Percentiles rank a stretch among this genome's conserved stretches.
These are phyloP conservation scores for Boletus austroedulis DNA, from an alignment of 1,284 basidiomycete species.

Conservation along the genomic window DNA sequence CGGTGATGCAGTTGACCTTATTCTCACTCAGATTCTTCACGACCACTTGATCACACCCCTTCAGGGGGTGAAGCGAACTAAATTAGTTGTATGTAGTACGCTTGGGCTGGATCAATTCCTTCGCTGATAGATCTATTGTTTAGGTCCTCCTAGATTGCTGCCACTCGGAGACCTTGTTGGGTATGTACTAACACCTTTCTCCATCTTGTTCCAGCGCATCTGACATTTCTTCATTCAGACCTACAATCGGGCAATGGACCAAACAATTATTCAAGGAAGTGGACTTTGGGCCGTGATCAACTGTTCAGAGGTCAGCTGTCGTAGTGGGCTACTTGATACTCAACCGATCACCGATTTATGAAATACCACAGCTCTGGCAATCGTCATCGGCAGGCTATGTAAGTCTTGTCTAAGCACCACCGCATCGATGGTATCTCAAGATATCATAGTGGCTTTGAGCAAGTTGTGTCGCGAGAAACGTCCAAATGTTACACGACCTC, in stretches of 20 bases:
- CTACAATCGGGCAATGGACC: slow-evolving; percentile 15
- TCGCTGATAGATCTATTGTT: neutral
- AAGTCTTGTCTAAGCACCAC: neutral
- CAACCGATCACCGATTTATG: neutral
- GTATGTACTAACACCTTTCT: too few relatives aligned
- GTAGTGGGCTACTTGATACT: neutral
- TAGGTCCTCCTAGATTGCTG: slow-evolving; percentile 34
- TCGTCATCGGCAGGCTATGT: slow-evolving; percentile 10
- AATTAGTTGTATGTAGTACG: slow-evolving; percentile 20
- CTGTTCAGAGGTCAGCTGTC: slow-evolving; percentile 24
- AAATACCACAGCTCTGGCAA: slow-evolving; percentile 6
- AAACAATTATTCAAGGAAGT: slow-evolving; percentile 18
- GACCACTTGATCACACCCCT: slow-evolving; percentile 20
- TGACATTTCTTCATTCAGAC: slow-evolving; percentile 15
- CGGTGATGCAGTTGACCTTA: neutral
- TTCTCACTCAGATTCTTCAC: slow-evolving; percentile 20
- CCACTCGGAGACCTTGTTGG: slow-evolving; percentile 31
- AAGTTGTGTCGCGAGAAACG: neutral
- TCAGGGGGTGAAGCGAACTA: slow-evolving; percentile 18
- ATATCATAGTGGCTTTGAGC: too few relatives aligned
- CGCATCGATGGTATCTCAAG: too few relatives aligned
- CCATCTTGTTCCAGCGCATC: too few relatives aligned
- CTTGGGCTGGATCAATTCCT: neutral
- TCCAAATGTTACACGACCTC: neutral
- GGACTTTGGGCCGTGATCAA: slow-evolving; percentile 18